Conservation (phyloP, 2,329 filamentous ascomycete species). For the Amylocarpus encephaloides region DNA sequence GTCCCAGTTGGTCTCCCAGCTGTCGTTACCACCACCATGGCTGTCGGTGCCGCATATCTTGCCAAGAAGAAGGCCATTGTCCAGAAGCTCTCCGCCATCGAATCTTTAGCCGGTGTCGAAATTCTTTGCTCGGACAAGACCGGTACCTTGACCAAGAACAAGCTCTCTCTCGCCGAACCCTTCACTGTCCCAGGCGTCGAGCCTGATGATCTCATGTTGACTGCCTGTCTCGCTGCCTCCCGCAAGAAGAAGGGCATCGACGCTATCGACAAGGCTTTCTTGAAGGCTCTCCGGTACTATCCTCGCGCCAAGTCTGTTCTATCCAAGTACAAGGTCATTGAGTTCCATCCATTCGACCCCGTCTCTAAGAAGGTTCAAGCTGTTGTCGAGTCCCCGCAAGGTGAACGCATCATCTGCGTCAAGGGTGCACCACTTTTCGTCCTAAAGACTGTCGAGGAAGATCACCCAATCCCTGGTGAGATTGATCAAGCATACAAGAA, state of each 20-base stretch:
- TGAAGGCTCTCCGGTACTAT: constrained; percentile 78
- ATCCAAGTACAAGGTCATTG: constrained; percentile 75
- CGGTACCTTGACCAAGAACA: constrained; percentile 90
- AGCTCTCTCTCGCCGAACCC: constrained; percentile 79
- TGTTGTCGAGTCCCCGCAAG: constrained; percentile 74
- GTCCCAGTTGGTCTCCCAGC: constrained; percentile 89
- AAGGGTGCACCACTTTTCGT: constrained; percentile 89
- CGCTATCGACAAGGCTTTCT: constrained; percentile 90
- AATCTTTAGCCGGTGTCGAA: constrained; percentile 86
- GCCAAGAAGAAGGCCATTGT: constrained; percentile 92
- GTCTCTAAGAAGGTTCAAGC: constrained; percentile 91
- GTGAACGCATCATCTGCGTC: constrained; percentile 80
- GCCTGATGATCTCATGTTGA: constrained; percentile 84
- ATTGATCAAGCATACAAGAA: constrained; percentile 83
- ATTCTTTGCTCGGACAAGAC: constrained; percentile 95
- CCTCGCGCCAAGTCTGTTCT: constrained; percentile 75
- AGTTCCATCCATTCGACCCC: constrained; percentile 85
- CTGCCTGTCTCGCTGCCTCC: constrained; percentile 81
- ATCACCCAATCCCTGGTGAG: constrained; percentile 69
- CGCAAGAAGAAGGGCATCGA: constrained; percentile 96
- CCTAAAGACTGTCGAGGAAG: constrained; percentile 79
- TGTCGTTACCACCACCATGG: constrained; percentile 92
- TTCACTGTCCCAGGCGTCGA: constrained; percentile 78
- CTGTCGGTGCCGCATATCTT: constrained; percentile 84
- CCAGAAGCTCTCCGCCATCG: constrained; percentile 86